These are phyloP conservation scores for Saccharomycopsis fodiens DNA, from an alignment of 805 yeast genomes.

Conservation along the genomic window DNA sequence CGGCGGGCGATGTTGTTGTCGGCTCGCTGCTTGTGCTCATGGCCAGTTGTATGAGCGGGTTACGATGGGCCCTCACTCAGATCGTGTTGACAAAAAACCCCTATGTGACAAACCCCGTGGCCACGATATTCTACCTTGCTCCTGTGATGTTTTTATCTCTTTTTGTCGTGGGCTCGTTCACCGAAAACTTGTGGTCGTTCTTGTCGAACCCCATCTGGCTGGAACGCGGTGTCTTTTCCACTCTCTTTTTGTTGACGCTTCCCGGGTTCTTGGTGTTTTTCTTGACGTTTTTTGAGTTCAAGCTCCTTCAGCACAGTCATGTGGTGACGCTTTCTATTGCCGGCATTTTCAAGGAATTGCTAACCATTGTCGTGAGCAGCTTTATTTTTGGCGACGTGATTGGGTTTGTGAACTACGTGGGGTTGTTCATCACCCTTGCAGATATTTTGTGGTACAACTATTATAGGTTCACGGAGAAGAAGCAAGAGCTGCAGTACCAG, in stretches of 20 bases:
- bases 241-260: slow-evolving; percentile 51
- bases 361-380: slow-evolving; percentile 66
- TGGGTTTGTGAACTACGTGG: slow-evolving; percentile 59
- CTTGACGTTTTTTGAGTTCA: slow-evolving; percentile 85
- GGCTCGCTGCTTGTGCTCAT: slow-evolving; percentile 72
- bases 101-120: slow-evolving; percentile 64
- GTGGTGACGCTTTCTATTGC: slow-evolving; percentile 83
- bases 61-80: slow-evolving; percentile 95
- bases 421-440: slow-evolving; percentile 62
- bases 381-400: slow-evolving; percentile 69
- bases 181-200: slow-evolving; percentile 52
- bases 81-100: slow-evolving; percentile 56
- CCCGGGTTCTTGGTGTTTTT: slow-evolving; percentile 87
- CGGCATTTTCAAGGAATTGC: slow-evolving; percentile 86
- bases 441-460: slow-evolving; percentile 83
- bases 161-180: slow-evolving; percentile 49
- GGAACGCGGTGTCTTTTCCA: slow-evolving; percentile 45
- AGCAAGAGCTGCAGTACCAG: background rate
- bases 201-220: slow-evolving; percentile 54
- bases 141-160: slow-evolving; percentile 74
- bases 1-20: slow-evolving; percentile 27
- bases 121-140: slow-evolving; percentile 75
- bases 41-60: slow-evolving; percentile 78
- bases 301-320: slow-evolving; percentile 71
- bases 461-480: slow-evolving; percentile 39